Base-by-base conservation (phyloP, 805 yeast species). In the Priceomyces castillae region DNA sequence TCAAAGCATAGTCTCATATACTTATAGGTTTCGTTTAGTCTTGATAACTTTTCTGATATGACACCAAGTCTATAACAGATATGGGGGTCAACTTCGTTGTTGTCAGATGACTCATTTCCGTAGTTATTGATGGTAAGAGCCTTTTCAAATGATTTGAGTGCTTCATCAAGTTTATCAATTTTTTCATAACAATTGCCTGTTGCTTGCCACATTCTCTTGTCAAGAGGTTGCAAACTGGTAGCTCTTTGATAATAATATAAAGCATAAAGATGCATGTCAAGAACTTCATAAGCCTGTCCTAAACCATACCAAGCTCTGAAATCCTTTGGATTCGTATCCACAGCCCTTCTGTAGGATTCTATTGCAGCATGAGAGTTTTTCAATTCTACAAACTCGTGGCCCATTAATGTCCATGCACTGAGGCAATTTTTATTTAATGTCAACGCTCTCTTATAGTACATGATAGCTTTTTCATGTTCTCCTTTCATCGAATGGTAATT, bases 301-400 rank as follows among this genome's bases (percentile, higher is more conserved):
- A 94, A 71, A 1, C 99, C 99, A 62, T 92, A 94, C 99, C 99
- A 94, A 0, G 98, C 98, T 40, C 96, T 73, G 61, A 86, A 95
- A 60, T 94, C 99, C 57, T 86, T 84, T 36, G 82, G 77, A 57
- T 87, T 88, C 2, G 90, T 83, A 59, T 90, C 97, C 1, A 90
- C 92, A 0, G 98, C 99, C 35, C 96, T 70, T 51, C 98, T 69
- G 59, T 94, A 94, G 46, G 95, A 82, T 68, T 92, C 97, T 42
- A 94, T 94, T 1, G 99, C 99, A 1, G 98, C 98, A 63, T 94
- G 96, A 1, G 96, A 85, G 65, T 94, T 94, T 58, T 92, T 90
- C 54, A 94, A 74, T 61, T 94, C 99, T 12, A 94, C 95, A 67
- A 88, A 94, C 66, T 94, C 99, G 64, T 94, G 99, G 9, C 99